A percentile compares a stretch with the other conserved stretches of the same genome.
Conservation (phyloP, 352 stramenopile species). For the Pythium graminicola region DNA sequence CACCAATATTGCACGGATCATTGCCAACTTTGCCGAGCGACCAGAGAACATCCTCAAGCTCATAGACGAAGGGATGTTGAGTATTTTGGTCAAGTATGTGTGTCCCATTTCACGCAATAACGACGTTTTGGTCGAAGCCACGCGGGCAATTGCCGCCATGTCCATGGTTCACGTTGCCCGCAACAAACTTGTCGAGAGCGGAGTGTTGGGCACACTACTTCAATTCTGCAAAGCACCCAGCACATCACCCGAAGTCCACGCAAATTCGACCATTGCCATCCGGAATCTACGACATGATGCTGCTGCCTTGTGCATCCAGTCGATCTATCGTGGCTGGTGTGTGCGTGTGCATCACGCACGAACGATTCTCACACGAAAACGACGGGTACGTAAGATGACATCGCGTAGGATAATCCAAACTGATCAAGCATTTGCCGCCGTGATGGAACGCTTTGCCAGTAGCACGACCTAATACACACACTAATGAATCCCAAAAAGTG, state of each 20-base stretch:
- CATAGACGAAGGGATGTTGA: constrained; percentile 53
- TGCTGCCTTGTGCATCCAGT: constrained; percentile 63
- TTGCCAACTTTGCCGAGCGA: constrained; percentile 69
- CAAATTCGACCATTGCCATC: constrained; percentile 41
- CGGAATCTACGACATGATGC: constrained; percentile 65
- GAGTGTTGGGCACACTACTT: constrained; percentile 48
- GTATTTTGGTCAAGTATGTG: constrained; percentile 67
- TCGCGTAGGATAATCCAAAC: constrained; percentile 26
- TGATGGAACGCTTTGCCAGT: constrained; percentile 28
- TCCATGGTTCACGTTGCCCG: constrained; percentile 53
- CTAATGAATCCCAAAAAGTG: no score
- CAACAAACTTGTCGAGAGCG: constrained; percentile 51
- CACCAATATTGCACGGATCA: constrained; percentile 58
- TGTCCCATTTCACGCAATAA: constrained; percentile 44
- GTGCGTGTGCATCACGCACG: constrained; percentile 33
- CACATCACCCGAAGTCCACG: constrained; percentile 32
- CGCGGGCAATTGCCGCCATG: constrained; percentile 50
- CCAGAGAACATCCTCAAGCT: constrained; percentile 69
- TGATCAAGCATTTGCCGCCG: constrained; percentile 17
- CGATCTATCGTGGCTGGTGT: constrained; percentile 58
- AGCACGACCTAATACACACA: no score
- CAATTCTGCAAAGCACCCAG: constrained; percentile 45
- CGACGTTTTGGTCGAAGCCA: constrained; percentile 49
- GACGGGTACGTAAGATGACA: constrained; percentile 26
- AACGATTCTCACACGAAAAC: constrained; percentile 25